phyloP scores from a whole-genome alignment of 495 filamentous ascomycete genomes.

The Sordaria brevicollis region DNA sequence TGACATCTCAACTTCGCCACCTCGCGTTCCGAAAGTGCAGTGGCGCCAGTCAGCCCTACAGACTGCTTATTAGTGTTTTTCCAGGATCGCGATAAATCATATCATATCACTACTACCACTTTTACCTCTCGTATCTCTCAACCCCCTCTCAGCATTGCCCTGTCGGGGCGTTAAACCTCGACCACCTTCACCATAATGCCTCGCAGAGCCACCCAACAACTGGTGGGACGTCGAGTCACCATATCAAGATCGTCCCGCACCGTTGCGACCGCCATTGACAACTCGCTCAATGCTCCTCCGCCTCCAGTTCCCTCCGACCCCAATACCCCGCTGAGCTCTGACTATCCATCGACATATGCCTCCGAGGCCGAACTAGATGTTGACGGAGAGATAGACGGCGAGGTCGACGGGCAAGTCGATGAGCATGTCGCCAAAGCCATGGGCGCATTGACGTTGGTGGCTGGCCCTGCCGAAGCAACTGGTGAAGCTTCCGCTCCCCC shows the following conservation, averaged over 20 bases:
- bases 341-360: conserved; percentile 30
- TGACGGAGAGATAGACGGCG: conserved; percentile 13
- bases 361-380: conserved; percentile 34
- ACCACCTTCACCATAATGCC: conserved; percentile 18
- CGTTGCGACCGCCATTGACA: conserved; percentile 1
- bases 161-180: not conserved
- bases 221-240: not conserved
- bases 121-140: not conserved
- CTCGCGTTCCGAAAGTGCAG: not conserved
- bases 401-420: conserved; percentile 11
- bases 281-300: conserved; percentile 5
- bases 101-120: not conserved
- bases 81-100: not conserved
- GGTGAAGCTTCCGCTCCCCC: not conserved
- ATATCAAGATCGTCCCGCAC: conserved; percentile 24
- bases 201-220: conserved; percentile 9
- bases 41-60: not conserved
- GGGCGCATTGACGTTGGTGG: conserved; percentile 22
- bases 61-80: not conserved
- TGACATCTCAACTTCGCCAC: not conserved
- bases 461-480: conserved; percentile 4
- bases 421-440: conserved; percentile 23
- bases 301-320: conserved; percentile 24
- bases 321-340: conserved; percentile 27
- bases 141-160: not conserved